Base-by-base conservation (phyloP, 2,329 filamentous ascomycete species). In the Monilinia fructigena region DNA sequence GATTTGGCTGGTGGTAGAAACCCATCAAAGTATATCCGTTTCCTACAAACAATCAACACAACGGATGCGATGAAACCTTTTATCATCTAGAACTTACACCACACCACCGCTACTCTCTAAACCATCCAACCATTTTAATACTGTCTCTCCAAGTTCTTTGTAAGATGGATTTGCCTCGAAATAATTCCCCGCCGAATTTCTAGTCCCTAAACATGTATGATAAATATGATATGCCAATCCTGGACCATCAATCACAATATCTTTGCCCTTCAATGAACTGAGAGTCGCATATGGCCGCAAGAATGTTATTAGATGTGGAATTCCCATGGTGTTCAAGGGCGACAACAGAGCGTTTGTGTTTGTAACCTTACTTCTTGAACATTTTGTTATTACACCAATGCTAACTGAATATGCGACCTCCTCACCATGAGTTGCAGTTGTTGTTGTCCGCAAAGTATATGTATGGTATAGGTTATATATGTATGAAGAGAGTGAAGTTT, bases 11-110 rank as follows among this genome's bases (percentile, higher is more conserved):
- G 40, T 52, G 94, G 94, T 0, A 98, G 82, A 66, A 86, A 88
- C 18, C 93, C 93, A 76, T 98, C 94, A 73, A 98, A 97, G 75
- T 89, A 93, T 63, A 97, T 90, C 56, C 83, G 86, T 67, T 85
- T 79, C 71, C 88, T 91, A 71, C 42, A 61, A 59, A 62, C 20
- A 52, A 63, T 70, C 72, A 74, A 66, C 42, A 48, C 55, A 14
- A 31, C 16, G 35, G 28, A 66, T 10, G 20, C 38, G 20, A 48
- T 14, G 35, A 14, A 47, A 16, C 58, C 2, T 48, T 16, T 20
- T 6, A 35, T 45, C 35, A 26, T 11, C 2, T 20, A 4, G 35
- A 40, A 65, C 50, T 63, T 48, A 94, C 91, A 95, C 82, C 55
- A 78, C 78, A 60, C 90, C 82, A 63, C 84, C 81, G 66, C 82